Evolutionary conservation across 371 early-diverging fungal species (phyloP), one percentile per base, ranked within the genome.

Genomic region (Edhazardia aedis): DNA sequence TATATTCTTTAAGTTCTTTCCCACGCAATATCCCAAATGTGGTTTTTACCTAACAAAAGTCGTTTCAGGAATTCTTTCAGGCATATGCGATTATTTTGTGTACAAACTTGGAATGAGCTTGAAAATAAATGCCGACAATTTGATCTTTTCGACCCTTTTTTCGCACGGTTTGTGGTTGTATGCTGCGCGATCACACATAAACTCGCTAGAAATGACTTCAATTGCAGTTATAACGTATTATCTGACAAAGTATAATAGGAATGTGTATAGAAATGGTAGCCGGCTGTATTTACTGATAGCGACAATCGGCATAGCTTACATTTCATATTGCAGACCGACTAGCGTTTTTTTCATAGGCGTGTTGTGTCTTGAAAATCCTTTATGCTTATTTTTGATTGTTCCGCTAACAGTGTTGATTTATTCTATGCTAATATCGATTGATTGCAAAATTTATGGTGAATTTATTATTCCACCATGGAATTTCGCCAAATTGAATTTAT

Each of bases 121-220:
- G 7, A 4, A 43, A 9, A 22, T 7, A 22, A 19, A 43, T 43
- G 16, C 7, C 9, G 11, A 33, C 14, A 14, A 33, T 33, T 9
- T 33, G 33, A 33, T 43, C 4, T 18, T 43, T 22, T 12, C 6
- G 11, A 16, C 16, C 9, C 4, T 43, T 18, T 6, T 43, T 6
- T 43, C 43, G 16, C 43, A 43, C 16, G 60, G 60, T 2, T 38
- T 30, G 26, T 60, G 60, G 60, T 47, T 60, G 16, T 60, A 60
- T 30, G 7, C 28, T 1, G 47, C 60, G 4, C 21, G 60, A 3
- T 28, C 55, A 0, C 60, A 60, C 27, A 42, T 49, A 11, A 54
- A 60, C 28, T 56, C 60, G 14, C 42, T 60, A 42, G 55, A 56
- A 27, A 38, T 47, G 33, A 14, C 29, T 0, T 12, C 54, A 4